Evolutionary conservation across 2,329 filamentous ascomycete genomes (phyloP).

Genomic region (Botrytis pseudocinerea): DNA sequence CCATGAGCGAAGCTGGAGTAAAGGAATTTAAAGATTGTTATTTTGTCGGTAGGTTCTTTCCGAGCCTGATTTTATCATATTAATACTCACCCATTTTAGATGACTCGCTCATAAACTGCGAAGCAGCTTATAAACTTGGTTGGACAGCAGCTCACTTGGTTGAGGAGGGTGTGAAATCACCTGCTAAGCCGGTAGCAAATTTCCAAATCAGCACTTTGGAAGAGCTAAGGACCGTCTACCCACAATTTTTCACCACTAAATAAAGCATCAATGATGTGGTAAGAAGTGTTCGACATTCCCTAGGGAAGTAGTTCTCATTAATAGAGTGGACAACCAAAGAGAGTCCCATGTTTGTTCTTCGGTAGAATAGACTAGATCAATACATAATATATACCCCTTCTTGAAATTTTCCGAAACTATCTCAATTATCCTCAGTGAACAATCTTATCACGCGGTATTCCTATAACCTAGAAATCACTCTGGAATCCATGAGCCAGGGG

Average conservation of each 20-base stretch:
- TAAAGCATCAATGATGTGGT: constrained; percentile 3
- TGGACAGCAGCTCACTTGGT: constrained; percentile 88
- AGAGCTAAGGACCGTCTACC: constrained; percentile 74
- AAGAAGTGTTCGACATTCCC: constrained; percentile 1
- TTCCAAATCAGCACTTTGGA: constrained; percentile 74
- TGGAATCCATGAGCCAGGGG: constrained; percentile 90
- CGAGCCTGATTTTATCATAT: neutral
- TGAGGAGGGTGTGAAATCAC: constrained; percentile 68
- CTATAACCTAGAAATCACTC: constrained; percentile 65
- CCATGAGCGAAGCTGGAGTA: constrained; percentile 80
- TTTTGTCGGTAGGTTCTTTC: constrained; percentile 74
- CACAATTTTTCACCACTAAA: constrained; percentile 76
- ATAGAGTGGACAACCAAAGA: neutral
- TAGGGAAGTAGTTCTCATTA: constrained; percentile 7
- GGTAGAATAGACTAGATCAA: constrained; percentile 11
- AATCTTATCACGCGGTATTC: neutral
- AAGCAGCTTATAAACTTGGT: constrained; percentile 72
- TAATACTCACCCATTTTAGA: constrained; percentile 52
- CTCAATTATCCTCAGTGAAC: neutral
- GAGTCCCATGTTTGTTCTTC: neutral
- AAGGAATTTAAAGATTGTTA: constrained; percentile 72
- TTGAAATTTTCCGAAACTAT: neutral
- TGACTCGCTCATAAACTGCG: constrained; percentile 83
- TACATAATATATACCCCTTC: neutral
- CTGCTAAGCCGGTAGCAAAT: constrained; percentile 64